Conservation (phyloP, 768 basidiomycete genomes). For the Hygrocybe coccinea region DNA sequence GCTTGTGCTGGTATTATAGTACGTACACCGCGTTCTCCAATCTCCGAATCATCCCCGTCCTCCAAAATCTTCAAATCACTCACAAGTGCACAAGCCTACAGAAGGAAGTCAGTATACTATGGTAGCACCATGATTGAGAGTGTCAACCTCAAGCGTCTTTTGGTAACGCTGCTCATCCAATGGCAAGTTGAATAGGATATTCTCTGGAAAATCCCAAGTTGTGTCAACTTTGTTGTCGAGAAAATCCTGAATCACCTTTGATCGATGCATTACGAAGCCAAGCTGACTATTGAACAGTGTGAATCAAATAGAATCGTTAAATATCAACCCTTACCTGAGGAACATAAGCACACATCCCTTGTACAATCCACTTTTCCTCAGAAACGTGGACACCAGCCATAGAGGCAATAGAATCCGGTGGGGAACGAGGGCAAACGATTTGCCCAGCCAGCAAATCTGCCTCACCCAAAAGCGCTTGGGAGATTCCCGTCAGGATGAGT, state of each 20-base stretch:
- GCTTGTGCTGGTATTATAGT: background rate
- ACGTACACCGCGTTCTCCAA: slow-evolving; percentile 76
- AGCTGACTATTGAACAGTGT: slow-evolving; percentile 33
- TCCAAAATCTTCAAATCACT: slow-evolving; percentile 78
- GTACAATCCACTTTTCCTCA: slow-evolving; percentile 69
- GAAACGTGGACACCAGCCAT: slow-evolving; percentile 42
- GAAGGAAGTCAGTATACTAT: slow-evolving; percentile 1
- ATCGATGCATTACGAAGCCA: slow-evolving; percentile 67
- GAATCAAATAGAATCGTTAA: slow-evolving; percentile 34
- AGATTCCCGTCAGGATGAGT: slow-evolving; percentile 9
- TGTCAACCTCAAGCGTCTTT: slow-evolving; percentile 55
- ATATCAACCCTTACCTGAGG: slow-evolving; percentile 53
- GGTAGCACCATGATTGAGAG: slow-evolving; percentile 42
- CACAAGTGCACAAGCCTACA: slow-evolving; percentile 58
- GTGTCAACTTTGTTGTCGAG: background rate
- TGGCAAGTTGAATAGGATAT: slow-evolving; percentile 79
- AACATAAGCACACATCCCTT: slow-evolving; percentile 80
- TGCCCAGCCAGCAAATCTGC: slow-evolving; percentile 81
- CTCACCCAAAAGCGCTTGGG: slow-evolving; percentile 75
- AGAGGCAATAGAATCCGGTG: slow-evolving; percentile 68
- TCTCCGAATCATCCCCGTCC: slow-evolving; percentile 84
- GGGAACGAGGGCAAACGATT: slow-evolving; percentile 76
- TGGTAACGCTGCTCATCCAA: slow-evolving; percentile 60
- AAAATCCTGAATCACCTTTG: slow-evolving; percentile 31
- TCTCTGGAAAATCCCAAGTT: slow-evolving; percentile 29